phyloP scores from a whole-genome alignment of 2,329 filamentous ascomycete genomes.

The Periconia macrospinosa region DNA sequence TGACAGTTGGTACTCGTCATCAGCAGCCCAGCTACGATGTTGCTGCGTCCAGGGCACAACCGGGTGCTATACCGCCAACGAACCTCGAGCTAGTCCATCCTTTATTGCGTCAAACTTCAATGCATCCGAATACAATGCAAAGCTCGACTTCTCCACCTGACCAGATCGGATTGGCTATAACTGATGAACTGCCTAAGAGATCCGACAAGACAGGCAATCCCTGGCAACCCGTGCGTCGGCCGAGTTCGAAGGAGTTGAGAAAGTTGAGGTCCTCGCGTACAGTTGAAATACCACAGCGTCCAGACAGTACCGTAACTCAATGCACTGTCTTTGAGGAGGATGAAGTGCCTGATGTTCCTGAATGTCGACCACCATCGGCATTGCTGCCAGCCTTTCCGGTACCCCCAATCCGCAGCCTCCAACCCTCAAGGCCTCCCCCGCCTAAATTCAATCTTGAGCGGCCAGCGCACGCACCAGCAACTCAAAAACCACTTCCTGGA shows the following conservation, averaged over 20 bases:
- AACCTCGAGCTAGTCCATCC: not conserved
- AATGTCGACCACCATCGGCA: constrained; percentile 28
- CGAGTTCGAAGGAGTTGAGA: constrained; percentile 8
- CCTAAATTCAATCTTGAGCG: constrained; percentile 10
- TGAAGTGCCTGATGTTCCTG: constrained; percentile 9
- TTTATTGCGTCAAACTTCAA: not conserved
- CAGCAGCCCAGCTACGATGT: not conserved
- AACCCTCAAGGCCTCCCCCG: constrained; percentile 26
- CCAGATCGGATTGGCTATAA: constrained; percentile 44
- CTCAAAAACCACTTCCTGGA: constrained; percentile 8
- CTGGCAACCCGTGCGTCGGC: constrained; percentile 3
- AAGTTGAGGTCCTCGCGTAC: constrained; percentile 10
- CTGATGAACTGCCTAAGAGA: constrained; percentile 34
- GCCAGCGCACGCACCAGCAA: not conserved
- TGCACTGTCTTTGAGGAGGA: constrained; percentile 45
- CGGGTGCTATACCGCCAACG: not conserved
- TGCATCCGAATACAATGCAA: constrained; percentile 6
- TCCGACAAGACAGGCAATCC: constrained; percentile 12
- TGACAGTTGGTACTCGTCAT: not conserved
- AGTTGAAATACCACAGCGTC: constrained; percentile 16
- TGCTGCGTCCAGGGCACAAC: not conserved
- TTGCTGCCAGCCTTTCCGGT: constrained; percentile 36
- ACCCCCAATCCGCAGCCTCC: constrained; percentile 36
- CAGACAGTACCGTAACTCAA: constrained; percentile 36
- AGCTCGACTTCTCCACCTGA: constrained; percentile 27